Base-by-base conservation (phyloP, 1,139 yeast genomes). In the Pichia sp. region DNA sequence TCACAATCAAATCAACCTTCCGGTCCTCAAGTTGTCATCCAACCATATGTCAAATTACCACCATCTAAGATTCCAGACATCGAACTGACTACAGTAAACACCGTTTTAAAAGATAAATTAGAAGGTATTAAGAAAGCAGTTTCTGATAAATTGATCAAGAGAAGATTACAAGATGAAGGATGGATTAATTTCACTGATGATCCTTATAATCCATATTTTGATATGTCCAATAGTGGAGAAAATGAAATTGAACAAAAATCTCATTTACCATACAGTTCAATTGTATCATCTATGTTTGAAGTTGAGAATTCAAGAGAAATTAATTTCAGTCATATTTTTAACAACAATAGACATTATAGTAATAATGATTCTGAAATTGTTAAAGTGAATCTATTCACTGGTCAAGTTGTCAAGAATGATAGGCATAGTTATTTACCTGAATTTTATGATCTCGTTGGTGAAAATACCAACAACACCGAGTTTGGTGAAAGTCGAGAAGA, bases 1-100 rank as follows among this genome's bases (percentile, higher is more conserved):
- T n/a, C 34, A 28, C 9, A 31, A 18, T 17, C 18, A 17, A 28
- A 20, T 4, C 40, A 38, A 12, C 18, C 34, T 8, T 15, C 22
- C 9, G n/a, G 15, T 12, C 43, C 47, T 11, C 59, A 65, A 19
- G 58, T 54, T 27, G 54, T 62, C 11, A 75, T 76, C 42, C 96
- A 86, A 61, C 91, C 95, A 10, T 87, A 88, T 68, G 95, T 88
- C 59, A 85, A 87, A 56, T 69, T 89, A 38, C 95, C 96, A 11
- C 85, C 94, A 27, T 85, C 96, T 3, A 88, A 90, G 68, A 86
- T 91, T 57, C 97, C 98, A 12, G 97, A 91, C 67, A 77, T 91
- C 77, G 96, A 89, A 46, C 73, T 91, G 56, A 83, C 86, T 34
- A 87, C 96, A 6, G 91, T 91, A 21, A 88, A 88, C 44, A 76